Base-by-base conservation (phyloP, 2,329 filamentous ascomycete species). In the Zopfia rhizophila region DNA sequence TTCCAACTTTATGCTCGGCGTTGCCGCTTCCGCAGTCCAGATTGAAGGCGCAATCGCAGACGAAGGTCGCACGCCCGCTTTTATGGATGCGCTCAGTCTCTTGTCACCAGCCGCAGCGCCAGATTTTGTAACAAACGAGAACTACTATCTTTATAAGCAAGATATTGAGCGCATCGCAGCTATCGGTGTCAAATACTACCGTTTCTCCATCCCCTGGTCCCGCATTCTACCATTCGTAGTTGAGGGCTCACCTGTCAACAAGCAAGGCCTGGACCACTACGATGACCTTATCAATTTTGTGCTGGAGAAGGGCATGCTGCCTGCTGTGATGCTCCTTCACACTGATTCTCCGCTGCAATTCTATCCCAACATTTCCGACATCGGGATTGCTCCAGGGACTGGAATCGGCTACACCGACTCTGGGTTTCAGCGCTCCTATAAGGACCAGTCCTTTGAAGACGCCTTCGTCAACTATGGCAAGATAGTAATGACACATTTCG, bases 141-240 rank as follows among this genome's bases (percentile, higher is more conserved):
- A 81, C 43, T 82, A 82, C 57, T 82, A 80, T 48, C 63, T 80
- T 6, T 83, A 82, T 55, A 82, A 82, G 60, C 80, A 82, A 62
- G 78, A 82, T 29, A 81, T 83, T 30, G 78, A 77, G 45, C 73
- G 79, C 0, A 69, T 82, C 7, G 79, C 79, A 1, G 71, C 76
- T 3, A 73, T 83, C 62, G 80, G 80, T 0, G 72, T 80, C 7
- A 73, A 73, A 31, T 76, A 80, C 36, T 82, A 80, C 59, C 76
- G 77, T 3, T 82, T 82, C 50, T 78, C 75, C 3, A 79, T 82
- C 41, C 65, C 78, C 0, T 82, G 80, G 79, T 71, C 77, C 2
- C 68, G 80, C 5, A 79, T 83, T 28, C 56, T 83, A 7, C 80
- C 81, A 0, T 83, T 82, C 51, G 75, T 73, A 0, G 51, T 78